These are phyloP conservation scores for Fragilaria crotonensis DNA, from an alignment of 108 stramenopile genomes.

Conservation along the genomic window DNA sequence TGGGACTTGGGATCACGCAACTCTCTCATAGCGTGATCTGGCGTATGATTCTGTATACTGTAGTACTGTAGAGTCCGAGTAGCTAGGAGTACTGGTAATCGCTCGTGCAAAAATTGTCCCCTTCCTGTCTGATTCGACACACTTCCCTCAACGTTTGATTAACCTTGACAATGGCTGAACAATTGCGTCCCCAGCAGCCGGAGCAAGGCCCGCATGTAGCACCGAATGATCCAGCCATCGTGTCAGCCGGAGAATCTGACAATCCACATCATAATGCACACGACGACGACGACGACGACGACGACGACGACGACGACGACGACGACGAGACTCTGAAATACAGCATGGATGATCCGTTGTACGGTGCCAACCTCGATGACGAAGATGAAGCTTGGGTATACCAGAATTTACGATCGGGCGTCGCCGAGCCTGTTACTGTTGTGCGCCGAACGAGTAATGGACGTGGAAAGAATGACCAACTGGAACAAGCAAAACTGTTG, in stretches of 20 bases:
- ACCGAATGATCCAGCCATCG: slow-evolving; percentile 3
- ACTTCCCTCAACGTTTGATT: too few relatives aligned
- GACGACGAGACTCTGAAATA: neutral
- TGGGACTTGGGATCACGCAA: too few relatives aligned
- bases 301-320: slow-evolving; percentile 4
- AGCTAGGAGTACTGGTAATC: too few relatives aligned
- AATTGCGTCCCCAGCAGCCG: too few relatives aligned
- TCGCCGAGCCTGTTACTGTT: slow-evolving; percentile 30
- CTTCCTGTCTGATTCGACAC: too few relatives aligned
- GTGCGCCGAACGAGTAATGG: neutral
- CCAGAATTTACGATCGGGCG: slow-evolving; percentile 55
- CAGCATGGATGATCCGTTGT: slow-evolving; percentile 16
- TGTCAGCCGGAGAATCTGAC: slow-evolving; percentile 9
- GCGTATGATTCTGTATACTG: too few relatives aligned
- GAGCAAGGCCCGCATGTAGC: too few relatives aligned
- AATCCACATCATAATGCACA: neutral
- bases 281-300: neutral
- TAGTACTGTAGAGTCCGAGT: too few relatives aligned
- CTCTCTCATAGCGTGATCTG: too few relatives aligned
- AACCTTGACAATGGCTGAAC: too few relatives aligned
- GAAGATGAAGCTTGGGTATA: slow-evolving; percentile 86
- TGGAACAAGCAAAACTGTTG: slow-evolving; percentile 17
- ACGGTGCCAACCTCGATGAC: slow-evolving; percentile 53
- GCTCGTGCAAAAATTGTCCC: too few relatives aligned
- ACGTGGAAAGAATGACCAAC: neutral